A percentile compares a stretch with the other conserved stretches of the same genome.
phyloP scores from a whole-genome alignment of 2,329 filamentous ascomycete genomes.

The Phaeosphaeria sp. region DNA sequence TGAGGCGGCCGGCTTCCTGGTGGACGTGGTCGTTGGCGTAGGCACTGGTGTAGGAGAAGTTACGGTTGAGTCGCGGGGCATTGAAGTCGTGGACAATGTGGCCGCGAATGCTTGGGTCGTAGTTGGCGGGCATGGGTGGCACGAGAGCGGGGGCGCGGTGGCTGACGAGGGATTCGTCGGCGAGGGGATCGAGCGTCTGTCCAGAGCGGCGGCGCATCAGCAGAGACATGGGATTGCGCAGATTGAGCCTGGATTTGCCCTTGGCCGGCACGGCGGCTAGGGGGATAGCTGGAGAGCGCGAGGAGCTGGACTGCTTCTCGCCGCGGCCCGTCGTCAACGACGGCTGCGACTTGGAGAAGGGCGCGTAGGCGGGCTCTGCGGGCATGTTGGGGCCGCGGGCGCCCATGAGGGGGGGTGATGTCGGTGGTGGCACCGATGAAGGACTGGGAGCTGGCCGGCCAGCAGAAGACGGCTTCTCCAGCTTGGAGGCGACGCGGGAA shows the following conservation, averaged over 20 bases:
- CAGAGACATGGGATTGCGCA: slow-evolving; percentile 67
- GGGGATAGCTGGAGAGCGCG: slow-evolving; percentile 22
- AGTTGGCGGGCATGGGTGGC: slow-evolving; percentile 63
- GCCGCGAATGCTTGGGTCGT: slow-evolving; percentile 68
- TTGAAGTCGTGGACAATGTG: slow-evolving; percentile 71
- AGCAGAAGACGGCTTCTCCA: slow-evolving; percentile 27
- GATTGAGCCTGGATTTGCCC: slow-evolving; percentile 59
- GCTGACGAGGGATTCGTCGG: slow-evolving; percentile 59
- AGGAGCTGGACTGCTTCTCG: slow-evolving; percentile 29
- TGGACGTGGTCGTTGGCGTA: slow-evolving; percentile 26
- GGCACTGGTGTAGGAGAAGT: slow-evolving; percentile 44
- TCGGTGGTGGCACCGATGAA: slow-evolving; percentile 19
- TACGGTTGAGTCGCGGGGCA: slow-evolving; percentile 60
- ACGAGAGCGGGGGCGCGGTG: slow-evolving; percentile 54
- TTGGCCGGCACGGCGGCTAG: slow-evolving; percentile 33
- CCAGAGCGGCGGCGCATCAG: slow-evolving; percentile 64
- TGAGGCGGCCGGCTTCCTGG: slow-evolving; percentile 32
- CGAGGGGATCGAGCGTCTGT: slow-evolving; percentile 54
- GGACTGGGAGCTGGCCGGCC: slow-evolving; percentile 13
- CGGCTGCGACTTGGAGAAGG: slow-evolving; percentile 41
- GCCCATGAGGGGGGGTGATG: slow-evolving; percentile 20
- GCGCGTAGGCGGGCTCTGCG: slow-evolving; percentile 35
- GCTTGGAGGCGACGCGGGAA: slow-evolving; percentile 45
- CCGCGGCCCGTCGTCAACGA: slow-evolving; percentile 40
- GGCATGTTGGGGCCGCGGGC: slow-evolving; percentile 24